Evolutionary conservation across 257 asterid species (phyloP), one percentile per base, ranked within the genome.

Genomic region (Solanum clarkiae): DNA sequence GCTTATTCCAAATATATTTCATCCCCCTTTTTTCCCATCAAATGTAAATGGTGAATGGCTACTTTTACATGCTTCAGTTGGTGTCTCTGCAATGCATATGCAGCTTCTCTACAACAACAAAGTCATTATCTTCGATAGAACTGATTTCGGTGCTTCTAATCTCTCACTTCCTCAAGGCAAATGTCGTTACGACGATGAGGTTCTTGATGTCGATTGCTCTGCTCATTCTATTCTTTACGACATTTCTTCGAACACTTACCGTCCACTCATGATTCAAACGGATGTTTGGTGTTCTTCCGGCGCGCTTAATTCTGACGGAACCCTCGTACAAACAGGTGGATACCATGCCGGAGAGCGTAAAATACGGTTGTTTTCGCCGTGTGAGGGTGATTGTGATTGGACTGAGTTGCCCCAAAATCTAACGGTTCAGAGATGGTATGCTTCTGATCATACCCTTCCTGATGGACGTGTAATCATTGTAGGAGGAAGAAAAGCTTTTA

Each of bases 401-500:
- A 36, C 7, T 0, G 97, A 93, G 86, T 87, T 96, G 13, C 82
- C 83, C 0, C 85, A 85, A 60, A 90, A 83, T 45, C 36, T 96
- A 51, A 84, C 91, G 0, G 87, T 88, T 0, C 93, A 88, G 53
- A 70, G 99, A 81, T 96, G 99, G 99, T 96, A 96, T 44, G 86
- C 97, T 16, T 87, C 98, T 8, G 92, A 92, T 66, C 94, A 93
- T 0, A 85, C 93, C 4, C 87, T 96, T 12, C 98, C 99, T 16
- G 99, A 96, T 77, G 98, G 96, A 32, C 91, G 97, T 0, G 90
- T 93, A 13, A 94, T 96, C 80, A 53, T 96, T 54, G 95, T 96
- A 45, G 99, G 98, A 8, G 99, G 99, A 8, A 86, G 99, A 81
- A 63, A 89, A 80, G 92, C 96, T 26, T 96, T 89, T 68, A 96